phyloP scores from a whole-genome alignment of 345 rosid species.

The Brassica juncea region DNA sequence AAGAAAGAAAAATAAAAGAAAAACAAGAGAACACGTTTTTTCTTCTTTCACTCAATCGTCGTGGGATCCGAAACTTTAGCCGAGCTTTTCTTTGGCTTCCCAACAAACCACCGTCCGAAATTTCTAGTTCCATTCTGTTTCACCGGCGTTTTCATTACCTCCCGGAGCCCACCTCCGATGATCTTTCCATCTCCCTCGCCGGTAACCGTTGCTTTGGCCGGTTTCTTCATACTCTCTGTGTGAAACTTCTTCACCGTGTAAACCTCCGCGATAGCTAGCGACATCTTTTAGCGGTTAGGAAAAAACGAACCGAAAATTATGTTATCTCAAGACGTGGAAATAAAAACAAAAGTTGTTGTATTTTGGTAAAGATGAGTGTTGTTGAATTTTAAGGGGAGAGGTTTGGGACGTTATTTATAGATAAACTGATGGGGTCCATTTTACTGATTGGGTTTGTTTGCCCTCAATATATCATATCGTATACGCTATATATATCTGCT shows the following conservation, averaged over 20 bases:
- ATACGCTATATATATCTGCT: background rate
- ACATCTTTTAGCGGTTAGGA: constrained; percentile 14
- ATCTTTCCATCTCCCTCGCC: constrained; percentile 26
- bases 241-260: constrained; percentile 37
- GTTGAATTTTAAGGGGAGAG: constrained; percentile 33
- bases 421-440: constrained; percentile 13
- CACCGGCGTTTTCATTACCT: constrained; percentile 1
- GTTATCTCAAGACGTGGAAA: too few species aligned
- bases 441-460: constrained; percentile 7
- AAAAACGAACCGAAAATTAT: background rate
- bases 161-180: constrained; percentile 1
- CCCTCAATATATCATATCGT: constrained; percentile 1
- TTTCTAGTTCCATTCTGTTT: constrained; percentile 19
- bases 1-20: background rate
- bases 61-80: constrained; percentile 42
- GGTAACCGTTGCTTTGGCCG: background rate
- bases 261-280: constrained; percentile 39
- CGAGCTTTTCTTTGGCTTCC: constrained; percentile 31
- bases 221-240: constrained; percentile 38
- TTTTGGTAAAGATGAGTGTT: constrained; percentile 27
- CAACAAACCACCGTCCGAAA: constrained; percentile 33
- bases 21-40: background rate
- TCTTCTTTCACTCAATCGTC: constrained; percentile 15
- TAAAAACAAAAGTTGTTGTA: background rate
- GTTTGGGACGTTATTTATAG: constrained; percentile 31